These are phyloP conservation scores for Coriaria nepalensis DNA, from an alignment of 306 rosid species.

Conservation along the genomic window DNA sequence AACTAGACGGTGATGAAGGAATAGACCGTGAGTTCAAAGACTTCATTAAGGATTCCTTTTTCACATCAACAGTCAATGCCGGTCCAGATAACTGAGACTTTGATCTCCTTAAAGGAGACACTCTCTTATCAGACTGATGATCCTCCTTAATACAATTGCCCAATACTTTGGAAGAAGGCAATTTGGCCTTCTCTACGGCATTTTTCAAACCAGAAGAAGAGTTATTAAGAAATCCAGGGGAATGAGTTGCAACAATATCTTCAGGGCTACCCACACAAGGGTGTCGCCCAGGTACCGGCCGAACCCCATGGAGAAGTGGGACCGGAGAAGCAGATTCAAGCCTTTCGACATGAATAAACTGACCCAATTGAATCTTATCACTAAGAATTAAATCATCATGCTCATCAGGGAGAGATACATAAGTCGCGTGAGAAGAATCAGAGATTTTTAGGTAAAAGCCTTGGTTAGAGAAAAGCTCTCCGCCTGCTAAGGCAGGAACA, in stretches of 20 bases:
- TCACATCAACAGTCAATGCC: constrained; percentile 38
- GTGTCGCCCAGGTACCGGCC: constrained; percentile 91
- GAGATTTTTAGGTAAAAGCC: constrained; percentile 96
- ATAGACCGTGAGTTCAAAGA: constrained; percentile 65
- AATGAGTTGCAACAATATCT: constrained; percentile 79
- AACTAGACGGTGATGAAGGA: constrained; percentile 79
- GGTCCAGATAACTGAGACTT: constrained; percentile 38
- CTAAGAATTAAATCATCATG: constrained; percentile 93
- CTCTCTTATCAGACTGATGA: constrained; percentile 33
- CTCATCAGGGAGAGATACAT: constrained; percentile 83
- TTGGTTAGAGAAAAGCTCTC: constrained; percentile 73
- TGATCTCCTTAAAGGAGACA: constrained; percentile 22
- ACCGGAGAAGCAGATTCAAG: constrained; percentile 84
- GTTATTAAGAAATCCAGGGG: constrained; percentile 55
- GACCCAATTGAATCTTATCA: constrained; percentile 93
- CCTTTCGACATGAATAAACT: constrained; percentile 81
- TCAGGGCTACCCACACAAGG: constrained; percentile 87
- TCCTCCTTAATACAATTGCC: constrained; percentile 40
- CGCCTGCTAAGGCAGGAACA: constrained; percentile 88
- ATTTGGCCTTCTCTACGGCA: constrained; percentile 26
- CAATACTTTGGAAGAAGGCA: constrained; percentile 20
- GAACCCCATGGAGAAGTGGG: constrained; percentile 80
- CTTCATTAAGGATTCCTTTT: constrained; percentile 52
- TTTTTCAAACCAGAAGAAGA: constrained; percentile 25
- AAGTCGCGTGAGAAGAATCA: constrained; percentile 93